phyloP scores from a whole-genome alignment of 768 basidiomycete species.

The Leccinum sublutescens region DNA sequence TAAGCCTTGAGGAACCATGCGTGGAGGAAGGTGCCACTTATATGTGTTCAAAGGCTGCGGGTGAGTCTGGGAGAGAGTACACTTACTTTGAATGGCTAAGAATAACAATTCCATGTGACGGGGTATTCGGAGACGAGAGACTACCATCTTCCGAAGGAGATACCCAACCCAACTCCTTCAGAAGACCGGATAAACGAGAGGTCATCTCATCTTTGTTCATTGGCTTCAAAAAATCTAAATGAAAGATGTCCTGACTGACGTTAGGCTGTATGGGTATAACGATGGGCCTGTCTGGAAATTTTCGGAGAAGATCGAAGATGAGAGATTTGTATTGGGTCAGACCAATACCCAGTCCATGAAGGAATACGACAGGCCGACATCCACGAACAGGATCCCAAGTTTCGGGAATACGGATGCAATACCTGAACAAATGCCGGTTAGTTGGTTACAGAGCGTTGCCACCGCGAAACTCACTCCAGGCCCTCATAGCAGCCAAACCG shows the following conservation, averaged over 20 bases:
- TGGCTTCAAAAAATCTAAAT: slow-evolving; percentile 69
- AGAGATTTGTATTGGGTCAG: slow-evolving; percentile 67
- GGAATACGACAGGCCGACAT: slow-evolving; percentile 72
- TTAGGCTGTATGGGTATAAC: slow-evolving; percentile 81
- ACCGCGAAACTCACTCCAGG: slow-evolving; percentile 56
- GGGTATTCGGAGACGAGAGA: slow-evolving; percentile 4
- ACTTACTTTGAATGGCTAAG: slow-evolving; percentile 87
- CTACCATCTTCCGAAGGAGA: slow-evolving; percentile 23
- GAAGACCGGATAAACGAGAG: slow-evolving; percentile 50
- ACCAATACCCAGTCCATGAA: slow-evolving; percentile 89
- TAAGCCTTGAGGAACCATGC: slow-evolving; percentile 86
- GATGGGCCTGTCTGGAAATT: slow-evolving; percentile 66
- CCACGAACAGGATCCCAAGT: slow-evolving; percentile 59
- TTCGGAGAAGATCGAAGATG: slow-evolving; percentile 54
- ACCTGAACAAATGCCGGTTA: slow-evolving; percentile 41
- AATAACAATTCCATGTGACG: slow-evolving; percentile 60
- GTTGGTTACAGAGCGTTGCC: background rate
- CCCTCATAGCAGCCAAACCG: slow-evolving; percentile 51
- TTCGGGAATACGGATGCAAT: slow-evolving; percentile 68
- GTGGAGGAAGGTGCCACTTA: slow-evolving; percentile 77
- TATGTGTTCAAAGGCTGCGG: slow-evolving; percentile 3
- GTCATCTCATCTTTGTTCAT: slow-evolving; percentile 62
- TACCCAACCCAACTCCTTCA: slow-evolving; percentile 67
- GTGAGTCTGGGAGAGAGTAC: background rate
- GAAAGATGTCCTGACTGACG: slow-evolving; percentile 83